Evolutionary conservation across 306 rosid species (phyloP).

Genomic region (Gastrolobium villosum): DNA sequence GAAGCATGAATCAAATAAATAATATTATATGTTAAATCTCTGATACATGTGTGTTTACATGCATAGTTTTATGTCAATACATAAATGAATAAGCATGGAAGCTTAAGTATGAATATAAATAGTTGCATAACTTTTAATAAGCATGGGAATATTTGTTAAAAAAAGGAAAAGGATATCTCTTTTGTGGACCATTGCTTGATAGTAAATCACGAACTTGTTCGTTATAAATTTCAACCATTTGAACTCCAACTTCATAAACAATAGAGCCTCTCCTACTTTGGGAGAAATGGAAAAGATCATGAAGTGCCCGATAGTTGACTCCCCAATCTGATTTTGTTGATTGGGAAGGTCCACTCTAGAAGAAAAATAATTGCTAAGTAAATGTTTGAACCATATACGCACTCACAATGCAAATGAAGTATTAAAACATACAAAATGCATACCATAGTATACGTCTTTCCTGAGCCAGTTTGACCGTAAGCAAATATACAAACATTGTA

Average conservation of each 20-base stretch:
- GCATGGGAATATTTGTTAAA: constrained; percentile 2
- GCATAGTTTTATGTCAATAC: constrained; percentile 28
- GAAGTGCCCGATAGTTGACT: constrained; percentile 90
- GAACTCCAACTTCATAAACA: constrained; percentile 91
- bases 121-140: constrained; percentile 14
- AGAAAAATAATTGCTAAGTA: constrained; percentile 45
- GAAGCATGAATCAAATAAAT: constrained; percentile 20
- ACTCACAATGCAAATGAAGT: constrained; percentile 38
- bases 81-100: constrained; percentile 36
- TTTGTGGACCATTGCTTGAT: constrained; percentile 78
- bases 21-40: constrained; percentile 30
- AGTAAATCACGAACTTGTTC: constrained; percentile 98
- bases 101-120: constrained; percentile 19
- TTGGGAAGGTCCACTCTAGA: constrained; percentile 86
- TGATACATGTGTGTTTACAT: neutral
- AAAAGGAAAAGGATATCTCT: constrained; percentile 84
- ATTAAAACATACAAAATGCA: constrained; percentile 34
- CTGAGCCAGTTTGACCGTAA: constrained; percentile 99
- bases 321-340: constrained; percentile 91
- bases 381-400: constrained; percentile 18
- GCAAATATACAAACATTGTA: constrained; percentile 99
- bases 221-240: constrained; percentile 98
- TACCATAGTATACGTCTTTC: constrained; percentile 99
- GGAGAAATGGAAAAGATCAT: constrained; percentile 95
- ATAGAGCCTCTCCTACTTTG: constrained; percentile 80